phyloP scores from a whole-genome alignment of 2,329 filamentous ascomycete genomes.

The Aspergillus versicolor region DNA sequence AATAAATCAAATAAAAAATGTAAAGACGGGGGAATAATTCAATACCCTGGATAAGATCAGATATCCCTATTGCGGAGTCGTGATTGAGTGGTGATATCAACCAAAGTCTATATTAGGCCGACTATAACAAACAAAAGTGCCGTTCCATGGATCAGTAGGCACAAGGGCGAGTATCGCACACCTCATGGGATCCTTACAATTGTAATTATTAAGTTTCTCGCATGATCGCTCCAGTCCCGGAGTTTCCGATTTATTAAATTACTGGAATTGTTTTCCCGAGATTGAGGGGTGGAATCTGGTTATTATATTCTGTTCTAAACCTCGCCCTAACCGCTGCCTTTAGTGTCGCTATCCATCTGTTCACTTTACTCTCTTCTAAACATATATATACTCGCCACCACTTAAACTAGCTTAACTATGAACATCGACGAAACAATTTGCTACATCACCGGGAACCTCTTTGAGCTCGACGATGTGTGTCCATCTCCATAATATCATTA shows the following conservation, averaged over 20 bases:
- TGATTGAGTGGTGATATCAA: neutral
- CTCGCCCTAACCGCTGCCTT: too few relatives aligned
- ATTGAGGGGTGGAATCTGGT: too few relatives aligned
- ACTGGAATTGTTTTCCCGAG: too few relatives aligned
- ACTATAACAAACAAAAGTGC: too few relatives aligned
- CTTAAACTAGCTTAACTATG: neutral
- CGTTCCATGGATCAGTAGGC: neutral
- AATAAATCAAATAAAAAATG: too few relatives aligned
- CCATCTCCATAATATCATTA: neutral
- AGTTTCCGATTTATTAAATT: neutral
- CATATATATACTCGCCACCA: neutral
- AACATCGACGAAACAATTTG: neutral
- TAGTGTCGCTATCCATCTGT: too few relatives aligned
- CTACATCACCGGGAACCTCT: neutral
- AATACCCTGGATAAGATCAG: neutral
- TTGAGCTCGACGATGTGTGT: neutral
- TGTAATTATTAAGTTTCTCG: neutral
- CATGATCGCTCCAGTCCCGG: neutral
- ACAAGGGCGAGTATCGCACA: neutral
- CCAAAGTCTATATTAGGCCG: neutral
- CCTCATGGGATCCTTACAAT: neutral
- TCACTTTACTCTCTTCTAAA: too few relatives aligned
- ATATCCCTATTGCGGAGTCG: neutral
- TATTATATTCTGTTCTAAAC: too few relatives aligned
- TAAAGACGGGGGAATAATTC: too few relatives aligned